These are phyloP conservation scores for Beta corolliflora DNA, from an alignment of 179 eudicot genomes.

Conservation along the genomic window DNA sequence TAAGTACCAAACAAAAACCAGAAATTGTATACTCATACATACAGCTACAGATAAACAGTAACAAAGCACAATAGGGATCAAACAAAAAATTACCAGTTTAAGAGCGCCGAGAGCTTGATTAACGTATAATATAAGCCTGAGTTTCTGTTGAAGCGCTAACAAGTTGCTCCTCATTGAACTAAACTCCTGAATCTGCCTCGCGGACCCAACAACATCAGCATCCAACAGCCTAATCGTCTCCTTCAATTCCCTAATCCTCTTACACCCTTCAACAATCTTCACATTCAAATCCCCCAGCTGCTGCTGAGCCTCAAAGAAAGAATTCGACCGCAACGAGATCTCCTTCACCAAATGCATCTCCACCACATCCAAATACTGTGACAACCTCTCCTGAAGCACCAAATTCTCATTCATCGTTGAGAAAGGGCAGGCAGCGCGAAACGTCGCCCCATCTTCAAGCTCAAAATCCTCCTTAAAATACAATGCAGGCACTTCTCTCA, in stretches of 20 bases:
- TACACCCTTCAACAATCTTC: constrained; percentile 79
- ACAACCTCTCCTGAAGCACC: constrained; percentile 71
- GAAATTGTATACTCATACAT: neutral
- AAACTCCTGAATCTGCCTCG: constrained; percentile 61
- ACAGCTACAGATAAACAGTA: neutral
- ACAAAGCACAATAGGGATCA: neutral
- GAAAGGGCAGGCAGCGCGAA: constrained; percentile 77
- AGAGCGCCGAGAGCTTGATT: constrained; percentile 88
- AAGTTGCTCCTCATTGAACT: constrained; percentile 53
- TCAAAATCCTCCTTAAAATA: constrained; percentile 87
- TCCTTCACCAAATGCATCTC: constrained; percentile 95
- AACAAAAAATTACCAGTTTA: constrained; percentile 50
- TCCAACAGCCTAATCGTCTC: constrained; percentile 78
- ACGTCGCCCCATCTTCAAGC: constrained; percentile 79
- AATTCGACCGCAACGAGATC: constrained; percentile 80
- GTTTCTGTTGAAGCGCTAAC: constrained; percentile 66
- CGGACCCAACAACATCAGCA: constrained; percentile 70
- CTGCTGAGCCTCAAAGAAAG: constrained; percentile 91
- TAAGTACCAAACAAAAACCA: neutral
- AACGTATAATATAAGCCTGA: constrained; percentile 75
- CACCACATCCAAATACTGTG: constrained; percentile 87
- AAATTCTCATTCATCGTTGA: constrained; percentile 56
- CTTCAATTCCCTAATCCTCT: constrained; percentile 71
- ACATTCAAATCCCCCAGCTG: constrained; percentile 75
- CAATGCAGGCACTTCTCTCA: constrained; percentile 85